Evolutionary conservation across 495 filamentous ascomycete species (phyloP), one percentile per base, ranked within the genome.

Genomic region (Xylaria palmicola): DNA sequence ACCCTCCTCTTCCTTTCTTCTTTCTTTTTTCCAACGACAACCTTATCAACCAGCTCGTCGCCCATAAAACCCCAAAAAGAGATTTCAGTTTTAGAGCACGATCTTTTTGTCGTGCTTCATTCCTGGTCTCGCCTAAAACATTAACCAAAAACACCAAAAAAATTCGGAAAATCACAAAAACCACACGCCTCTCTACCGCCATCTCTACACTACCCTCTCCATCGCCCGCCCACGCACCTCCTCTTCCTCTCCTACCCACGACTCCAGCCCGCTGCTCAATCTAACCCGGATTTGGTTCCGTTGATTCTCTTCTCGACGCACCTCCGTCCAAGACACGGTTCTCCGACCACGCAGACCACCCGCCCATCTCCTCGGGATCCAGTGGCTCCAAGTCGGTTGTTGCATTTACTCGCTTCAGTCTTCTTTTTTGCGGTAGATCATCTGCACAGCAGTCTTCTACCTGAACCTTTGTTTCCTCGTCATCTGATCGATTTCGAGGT

Each of bases 81-180:
- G 65, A 65, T 61, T 68, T 68, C 68, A 66, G 68, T 65, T 64
- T 56, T 67, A 56, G 62, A 69, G 66, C 68, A 68, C 67, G 69
- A 45, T 64, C 64, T 54, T 63, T 30, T n/a, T 30, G 32, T 69
- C 69, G 69, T 72, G 66, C 69, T 63, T 64, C 34, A 56, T 69
- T 67, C 67, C 69, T 72, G 69, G 66, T 72, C 68, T 75, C 71
- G 70, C 76, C 75, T 74, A 78, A 77, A 74, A 73, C 72, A 72
- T 70, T 63, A 72, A 72, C 72, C 73, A 75, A 78, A 69, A 68
- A 68, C 73, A 71, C 66, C 82, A 82, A 83, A 83, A 83, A 84
- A 83, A 65, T 79, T 80, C 77, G 81, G 81, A 72, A 72, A 70
- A 72, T 56, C 49, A 68, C 19, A 64, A 67, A 74, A 69, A 58